Conservation (phyloP, 768 basidiomycete genomes). For the Podaxis rugospora region DNA sequence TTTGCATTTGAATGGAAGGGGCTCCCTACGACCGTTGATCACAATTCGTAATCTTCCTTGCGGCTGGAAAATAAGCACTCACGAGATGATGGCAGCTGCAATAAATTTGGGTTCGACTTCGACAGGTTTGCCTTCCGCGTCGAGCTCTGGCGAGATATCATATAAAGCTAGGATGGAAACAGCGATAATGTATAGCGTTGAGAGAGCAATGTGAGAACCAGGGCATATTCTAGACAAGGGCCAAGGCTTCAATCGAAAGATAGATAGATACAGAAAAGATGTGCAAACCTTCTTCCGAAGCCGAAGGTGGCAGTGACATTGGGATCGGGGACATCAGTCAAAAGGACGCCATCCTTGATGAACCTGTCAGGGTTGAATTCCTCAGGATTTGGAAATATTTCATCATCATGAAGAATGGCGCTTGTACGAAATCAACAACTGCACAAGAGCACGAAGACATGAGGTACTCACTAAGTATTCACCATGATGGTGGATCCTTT, state of each 20-base stretch:
- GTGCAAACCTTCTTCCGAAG: constrained; percentile 24
- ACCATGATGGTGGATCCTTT: not conserved
- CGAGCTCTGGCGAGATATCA: constrained; percentile 15
- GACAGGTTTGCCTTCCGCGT: constrained; percentile 5
- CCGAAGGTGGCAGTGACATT: constrained; percentile 22
- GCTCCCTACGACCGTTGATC: not conserved
- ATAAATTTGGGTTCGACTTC: not conserved
- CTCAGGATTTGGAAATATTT: constrained; percentile 16
- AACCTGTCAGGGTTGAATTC: constrained; percentile 19
- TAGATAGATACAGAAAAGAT: no score
- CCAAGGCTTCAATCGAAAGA: not conserved
- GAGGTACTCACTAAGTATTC: not conserved
- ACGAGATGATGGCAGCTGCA: constrained; percentile 4
- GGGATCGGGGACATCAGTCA: constrained; percentile 22
- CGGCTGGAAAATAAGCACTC: not conserved
- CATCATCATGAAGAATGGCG: constrained; percentile 20
- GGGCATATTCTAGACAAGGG: constrained; percentile 7
- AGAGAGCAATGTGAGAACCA: constrained; percentile 1
- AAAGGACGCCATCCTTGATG: constrained; percentile 15
- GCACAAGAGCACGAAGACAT: not conserved
- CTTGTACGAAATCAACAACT: not conserved
- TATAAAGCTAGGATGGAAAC: constrained; percentile 13
- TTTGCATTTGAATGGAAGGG: not conserved
- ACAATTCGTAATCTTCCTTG: not conserved
- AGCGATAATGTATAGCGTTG: not conserved